phyloP scores from a whole-genome alignment of 2,329 filamentous ascomycete genomes.

The Cryphonectria parasitica region DNA sequence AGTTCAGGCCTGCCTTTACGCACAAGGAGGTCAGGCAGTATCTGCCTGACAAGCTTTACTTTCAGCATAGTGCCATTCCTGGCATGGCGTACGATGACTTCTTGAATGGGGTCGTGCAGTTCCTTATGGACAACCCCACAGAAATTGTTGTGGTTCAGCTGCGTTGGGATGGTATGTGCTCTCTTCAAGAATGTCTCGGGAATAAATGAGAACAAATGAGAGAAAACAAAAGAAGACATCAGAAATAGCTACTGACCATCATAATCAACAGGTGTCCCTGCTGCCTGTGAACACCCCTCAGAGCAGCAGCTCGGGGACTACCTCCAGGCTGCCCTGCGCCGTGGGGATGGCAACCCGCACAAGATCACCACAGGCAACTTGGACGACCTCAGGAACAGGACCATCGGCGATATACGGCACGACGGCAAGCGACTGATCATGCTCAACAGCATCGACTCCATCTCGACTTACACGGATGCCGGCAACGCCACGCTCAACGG shows the following conservation, averaged over 20 bases:
- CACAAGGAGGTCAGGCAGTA: conserved; percentile 45
- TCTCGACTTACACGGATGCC: conserved; percentile 46
- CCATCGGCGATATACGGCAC: conserved; percentile 40
- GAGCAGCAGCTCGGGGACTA: conserved; percentile 45
- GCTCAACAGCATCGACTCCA: conserved; percentile 42
- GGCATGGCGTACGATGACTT: conserved; percentile 52
- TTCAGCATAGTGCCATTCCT: conserved; percentile 54
- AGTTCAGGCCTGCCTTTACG: conserved; percentile 54
- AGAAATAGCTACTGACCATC: neutral
- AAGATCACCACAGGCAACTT: conserved; percentile 36
- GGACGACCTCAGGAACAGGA: conserved; percentile 40
- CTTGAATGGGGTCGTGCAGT: conserved; percentile 45
- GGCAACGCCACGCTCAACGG: conserved; percentile 47
- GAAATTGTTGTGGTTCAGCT: conserved; percentile 56
- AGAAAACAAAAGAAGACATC: no score
- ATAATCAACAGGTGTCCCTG: conserved; percentile 44
- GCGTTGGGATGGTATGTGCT: conserved; percentile 32
- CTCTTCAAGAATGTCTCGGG: neutral
- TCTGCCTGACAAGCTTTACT: conserved; percentile 52
- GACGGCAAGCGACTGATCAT: conserved; percentile 44
- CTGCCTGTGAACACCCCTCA: conserved; percentile 47
- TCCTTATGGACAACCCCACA: conserved; percentile 44
- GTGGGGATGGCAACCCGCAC: conserved; percentile 33
- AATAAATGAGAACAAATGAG: no score
- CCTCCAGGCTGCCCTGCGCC: conserved; percentile 41